A percentile compares a stretch with the other conserved stretches of the same genome.
Evolutionary conservation across 495 filamentous ascomycete genomes (phyloP).

Genomic region (Antarctomyces pellizariae): DNA sequence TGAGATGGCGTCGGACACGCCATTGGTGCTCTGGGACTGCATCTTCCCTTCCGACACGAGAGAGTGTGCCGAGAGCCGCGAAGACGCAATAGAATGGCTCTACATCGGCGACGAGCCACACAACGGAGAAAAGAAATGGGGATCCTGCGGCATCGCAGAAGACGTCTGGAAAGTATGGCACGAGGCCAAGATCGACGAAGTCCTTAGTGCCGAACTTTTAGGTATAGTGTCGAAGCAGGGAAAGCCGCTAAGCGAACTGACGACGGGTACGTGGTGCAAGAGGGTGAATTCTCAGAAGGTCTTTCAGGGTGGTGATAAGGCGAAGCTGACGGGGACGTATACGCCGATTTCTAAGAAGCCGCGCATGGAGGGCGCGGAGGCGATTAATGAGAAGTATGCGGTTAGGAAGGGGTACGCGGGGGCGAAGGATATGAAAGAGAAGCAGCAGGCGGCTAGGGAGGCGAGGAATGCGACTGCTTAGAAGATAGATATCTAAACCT

Average conservation of each 20-base stretch:
- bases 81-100: constrained; percentile 57
- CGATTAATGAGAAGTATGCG: constrained; percentile 57
- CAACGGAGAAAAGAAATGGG: constrained; percentile 30
- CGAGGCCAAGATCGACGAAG: constrained; percentile 67
- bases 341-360: constrained; percentile 41
- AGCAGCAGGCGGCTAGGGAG: too few species aligned
- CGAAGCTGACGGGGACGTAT: constrained; percentile 40
- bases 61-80: constrained; percentile 7
- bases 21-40: constrained; percentile 89
- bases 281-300: constrained; percentile 26
- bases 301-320: constrained; percentile 45
- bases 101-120: constrained; percentile 22
- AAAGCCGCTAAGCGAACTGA: constrained; percentile 9
- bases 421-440: constrained; percentile 22
- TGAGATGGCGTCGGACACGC: constrained; percentile 69
- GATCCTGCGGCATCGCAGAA: constrained; percentile 41
- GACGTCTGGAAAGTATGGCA: constrained; percentile 65
- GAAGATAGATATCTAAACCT: constrained; percentile 26
- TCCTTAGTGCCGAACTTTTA: constrained; percentile 45
- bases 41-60: constrained; percentile 65
- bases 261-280: constrained; percentile 8
- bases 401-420: constrained; percentile 36
- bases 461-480: too few species aligned
- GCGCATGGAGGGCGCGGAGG: constrained; percentile 37
- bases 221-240: constrained; percentile 33